phyloP scores from a whole-genome alignment of 495 filamentous ascomycete species.

The Penicillium turbatum region DNA sequence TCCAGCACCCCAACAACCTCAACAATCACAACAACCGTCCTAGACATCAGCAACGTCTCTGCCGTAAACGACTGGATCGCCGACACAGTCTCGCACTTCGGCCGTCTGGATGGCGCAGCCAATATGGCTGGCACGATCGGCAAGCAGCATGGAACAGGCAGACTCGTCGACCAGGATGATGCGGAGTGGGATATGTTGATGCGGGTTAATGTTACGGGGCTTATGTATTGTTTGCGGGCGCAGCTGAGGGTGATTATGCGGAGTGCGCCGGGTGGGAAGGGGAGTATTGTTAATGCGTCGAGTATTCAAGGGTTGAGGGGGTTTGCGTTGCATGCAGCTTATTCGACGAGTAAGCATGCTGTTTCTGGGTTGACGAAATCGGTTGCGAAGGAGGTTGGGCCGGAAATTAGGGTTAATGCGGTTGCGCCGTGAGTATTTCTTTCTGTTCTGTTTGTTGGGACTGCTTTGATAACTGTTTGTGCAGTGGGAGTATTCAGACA shows the following conservation, averaged over 20 bases:
- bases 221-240: conserved; percentile 55
- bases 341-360: conserved; percentile 55
- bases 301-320: conserved; percentile 53
- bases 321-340: conserved; percentile 44
- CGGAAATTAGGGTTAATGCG: conserved; percentile 55
- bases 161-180: conserved; percentile 38
- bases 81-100: conserved; percentile 39
- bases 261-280: conserved; percentile 26
- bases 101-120: conserved; percentile 51
- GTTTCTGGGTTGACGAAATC: conserved; percentile 56
- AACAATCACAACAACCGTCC: conserved; percentile 27
- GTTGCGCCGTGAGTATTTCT: conserved; percentile 46
- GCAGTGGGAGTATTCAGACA: conserved; percentile 52
- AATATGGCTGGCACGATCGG: conserved; percentile 54
- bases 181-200: conserved; percentile 53
- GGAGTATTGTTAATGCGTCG: conserved; percentile 58
- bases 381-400: conserved; percentile 56
- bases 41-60: conserved; percentile 37
- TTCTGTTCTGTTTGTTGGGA: conserved; percentile 2
- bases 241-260: conserved; percentile 45
- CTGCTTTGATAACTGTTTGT: not conserved
- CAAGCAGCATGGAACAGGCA: conserved; percentile 27
- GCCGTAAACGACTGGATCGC: conserved; percentile 49
- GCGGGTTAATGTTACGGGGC: conserved; percentile 52
- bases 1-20: not conserved